Conservation (phyloP, 73 alveolate genomes). For the Symbiodinium natans region DNA sequence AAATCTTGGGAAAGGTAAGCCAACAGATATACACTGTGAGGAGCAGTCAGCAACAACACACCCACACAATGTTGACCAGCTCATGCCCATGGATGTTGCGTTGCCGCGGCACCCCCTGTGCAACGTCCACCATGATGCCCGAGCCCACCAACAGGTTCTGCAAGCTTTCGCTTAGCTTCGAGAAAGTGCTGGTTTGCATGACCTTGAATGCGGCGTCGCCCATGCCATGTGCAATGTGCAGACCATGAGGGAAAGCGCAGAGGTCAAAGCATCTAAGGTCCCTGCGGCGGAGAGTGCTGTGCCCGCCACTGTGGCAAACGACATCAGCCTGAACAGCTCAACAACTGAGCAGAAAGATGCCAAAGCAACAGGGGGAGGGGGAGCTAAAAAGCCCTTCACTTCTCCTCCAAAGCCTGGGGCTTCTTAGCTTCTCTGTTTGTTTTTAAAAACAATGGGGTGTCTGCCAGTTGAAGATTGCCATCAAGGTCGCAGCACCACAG, state of each 20-base stretch:
- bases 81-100: not conserved
- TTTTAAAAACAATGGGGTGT: no score
- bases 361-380: no score
- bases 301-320: not conserved
- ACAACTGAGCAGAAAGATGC: not conserved
- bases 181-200: constrained; percentile 1
- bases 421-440: no score
- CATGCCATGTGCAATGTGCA: no score
- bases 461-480: not conserved
- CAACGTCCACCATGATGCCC: not conserved
- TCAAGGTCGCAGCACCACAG: no score
- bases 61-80: no score
- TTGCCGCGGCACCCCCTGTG: not conserved
- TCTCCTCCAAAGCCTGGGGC: no score
- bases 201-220: not conserved
- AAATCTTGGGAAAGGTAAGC: no score
- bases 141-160: not conserved
- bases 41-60: no score
- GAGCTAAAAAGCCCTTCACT: no score
- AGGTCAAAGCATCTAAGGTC: not conserved
- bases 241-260: not conserved
- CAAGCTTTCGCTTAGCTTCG: not conserved
- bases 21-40: no score
- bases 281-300: not conserved
- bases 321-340: not conserved